Base-by-base conservation (phyloP, 2,329 filamentous ascomycete genomes). In the Diaporthe amygdali region DNA sequence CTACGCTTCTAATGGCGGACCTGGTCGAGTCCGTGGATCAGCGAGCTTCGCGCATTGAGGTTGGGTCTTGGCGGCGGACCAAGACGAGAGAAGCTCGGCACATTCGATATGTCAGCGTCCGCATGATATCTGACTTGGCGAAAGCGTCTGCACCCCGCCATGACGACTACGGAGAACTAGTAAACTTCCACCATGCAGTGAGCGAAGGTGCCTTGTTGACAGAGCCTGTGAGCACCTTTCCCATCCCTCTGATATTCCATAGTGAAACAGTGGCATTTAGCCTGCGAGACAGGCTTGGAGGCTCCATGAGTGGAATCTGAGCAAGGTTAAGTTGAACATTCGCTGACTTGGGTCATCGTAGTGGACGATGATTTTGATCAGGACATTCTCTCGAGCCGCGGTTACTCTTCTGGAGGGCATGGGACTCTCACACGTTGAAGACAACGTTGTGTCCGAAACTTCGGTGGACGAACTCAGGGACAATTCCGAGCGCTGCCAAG, bases 171-270 rank as follows among this genome's bases (percentile, higher is more conserved):
- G 76, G 74, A 59, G 76, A 80, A 44, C 77, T 83, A 39, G 74
- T 78, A 27, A 83, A 85, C 27, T 86, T 88, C 68, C 88, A 89
- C 75, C 85, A 85, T 69, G 87, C 87, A 0, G 81, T 89, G 30
- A 86, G 84, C 51, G 83, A 88, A 71, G 87, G 86, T 2, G 85
- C 88, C 1, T 81, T 91, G n/a, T 76, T 91, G 69, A 89, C 87
- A 0, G 88, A 90, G 74, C 89, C 89, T 2, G 90, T 88, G 88
- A 89, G 88, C 1, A 84, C 85, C 47, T 84, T 90, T 3, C 6
- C n/a, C 8, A 30, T 30, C 4, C 41, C 41, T 22, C 41, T 15
- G 9, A 15, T 17, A 15, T n/a, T 5, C 10, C 5, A 17, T 34
- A 10, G 17, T 12, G 14, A 4, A 8, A 17, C 27, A 22, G 5